phyloP scores from a whole-genome alignment of 2,329 filamentous ascomycete species.

The Neofusicoccum ribis region DNA sequence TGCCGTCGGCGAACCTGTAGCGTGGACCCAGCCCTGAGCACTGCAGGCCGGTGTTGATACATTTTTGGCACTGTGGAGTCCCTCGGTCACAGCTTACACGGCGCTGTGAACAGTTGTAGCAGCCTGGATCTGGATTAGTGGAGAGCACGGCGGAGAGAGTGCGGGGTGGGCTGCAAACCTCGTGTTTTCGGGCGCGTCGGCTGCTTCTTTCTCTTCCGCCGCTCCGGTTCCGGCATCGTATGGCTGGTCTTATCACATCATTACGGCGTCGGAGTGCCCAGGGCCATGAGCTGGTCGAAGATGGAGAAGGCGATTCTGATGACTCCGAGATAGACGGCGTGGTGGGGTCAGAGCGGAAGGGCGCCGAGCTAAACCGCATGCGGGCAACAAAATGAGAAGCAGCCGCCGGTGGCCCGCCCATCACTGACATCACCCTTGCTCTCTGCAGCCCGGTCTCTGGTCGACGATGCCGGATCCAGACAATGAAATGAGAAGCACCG shows the following conservation, averaged over 20 bases:
- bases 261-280: neutral
- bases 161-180: neutral
- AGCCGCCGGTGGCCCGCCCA: neutral
- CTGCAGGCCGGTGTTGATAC: neutral
- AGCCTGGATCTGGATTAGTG: neutral
- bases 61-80: neutral
- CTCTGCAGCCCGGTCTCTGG: no score
- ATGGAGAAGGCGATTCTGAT: neutral
- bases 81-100: neutral
- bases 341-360: neutral
- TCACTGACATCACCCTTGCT: no score
- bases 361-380: neutral
- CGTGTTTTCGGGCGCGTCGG: neutral
- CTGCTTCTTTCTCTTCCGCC: neutral
- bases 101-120: neutral
- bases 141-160: neutral
- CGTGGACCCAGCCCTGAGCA: neutral
- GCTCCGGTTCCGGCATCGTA: neutral
- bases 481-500: no score
- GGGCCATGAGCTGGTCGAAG: neutral
- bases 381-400: neutral
- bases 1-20: neutral
- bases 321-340: neutral
- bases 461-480: no score
- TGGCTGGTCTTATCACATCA: neutral